Conservation (phyloP, 805 yeast species). For the Wickerhamomyces xylosicus region DNA sequence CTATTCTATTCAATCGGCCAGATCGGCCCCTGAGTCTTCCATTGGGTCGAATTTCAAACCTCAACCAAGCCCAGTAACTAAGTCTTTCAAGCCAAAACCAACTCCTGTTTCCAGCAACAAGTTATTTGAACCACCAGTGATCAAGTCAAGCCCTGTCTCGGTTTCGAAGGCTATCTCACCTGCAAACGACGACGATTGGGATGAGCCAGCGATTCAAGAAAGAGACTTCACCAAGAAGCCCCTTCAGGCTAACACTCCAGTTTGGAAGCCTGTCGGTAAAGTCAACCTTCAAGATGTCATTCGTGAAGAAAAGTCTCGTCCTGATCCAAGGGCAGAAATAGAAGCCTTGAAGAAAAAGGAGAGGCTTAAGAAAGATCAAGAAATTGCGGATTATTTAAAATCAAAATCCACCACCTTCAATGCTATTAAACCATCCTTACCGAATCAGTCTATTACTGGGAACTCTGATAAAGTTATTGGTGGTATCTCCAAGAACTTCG, state of each 20-base stretch:
- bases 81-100: constrained; percentile 20
- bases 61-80: constrained; percentile 18
- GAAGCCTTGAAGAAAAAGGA: constrained; percentile 25
- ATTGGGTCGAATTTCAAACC: background rate
- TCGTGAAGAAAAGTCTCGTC: constrained; percentile 30
- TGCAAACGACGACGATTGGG: constrained; percentile 31
- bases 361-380: constrained; percentile 24
- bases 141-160: constrained; percentile 10
- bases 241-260: constrained; percentile 29
- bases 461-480: constrained; percentile 34
- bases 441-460: constrained; percentile 10
- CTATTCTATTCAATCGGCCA: constrained; percentile 49
- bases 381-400: constrained; percentile 23
- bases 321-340: constrained; percentile 32
- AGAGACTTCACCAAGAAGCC: constrained; percentile 41
- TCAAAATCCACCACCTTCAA: constrained; percentile 22
- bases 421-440: constrained; percentile 16
- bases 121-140: constrained; percentile 14
- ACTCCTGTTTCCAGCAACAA: constrained; percentile 14
- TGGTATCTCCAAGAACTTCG: constrained; percentile 53
- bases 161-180: background rate
- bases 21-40: background rate
- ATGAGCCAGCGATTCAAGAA: constrained; percentile 34
- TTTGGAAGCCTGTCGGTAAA: constrained; percentile 56
- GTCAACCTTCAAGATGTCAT: constrained; percentile 37